phyloP scores from a whole-genome alignment of 768 basidiomycete genomes.

The Xerocomus brunneocitrinus region DNA sequence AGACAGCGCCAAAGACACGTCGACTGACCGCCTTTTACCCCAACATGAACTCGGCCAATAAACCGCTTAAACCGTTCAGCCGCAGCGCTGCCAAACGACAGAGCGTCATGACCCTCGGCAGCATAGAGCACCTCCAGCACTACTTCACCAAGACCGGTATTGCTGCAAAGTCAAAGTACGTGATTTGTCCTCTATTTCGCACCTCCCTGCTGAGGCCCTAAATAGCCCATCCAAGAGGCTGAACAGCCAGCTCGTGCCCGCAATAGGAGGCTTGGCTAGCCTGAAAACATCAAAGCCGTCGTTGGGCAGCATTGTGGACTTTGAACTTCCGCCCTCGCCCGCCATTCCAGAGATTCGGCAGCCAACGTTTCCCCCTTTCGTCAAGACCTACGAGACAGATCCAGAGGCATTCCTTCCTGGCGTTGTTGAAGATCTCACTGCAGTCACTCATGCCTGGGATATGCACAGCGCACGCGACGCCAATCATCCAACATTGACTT shows the following conservation, averaged over 20 bases:
- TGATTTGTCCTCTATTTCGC: neutral
- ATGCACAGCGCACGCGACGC: conserved; percentile 31
- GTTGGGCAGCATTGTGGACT: conserved; percentile 40
- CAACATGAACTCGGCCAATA: conserved; percentile 63
- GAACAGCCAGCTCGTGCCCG: conserved; percentile 65
- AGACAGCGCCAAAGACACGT: conserved; percentile 45
- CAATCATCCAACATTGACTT: conserved; percentile 6
- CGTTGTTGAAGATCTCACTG: conserved; percentile 68
- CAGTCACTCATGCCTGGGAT: conserved; percentile 61
- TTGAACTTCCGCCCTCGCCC: conserved; percentile 72
- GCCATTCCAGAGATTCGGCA: conserved; percentile 42
- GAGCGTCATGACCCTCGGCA: conserved; percentile 91
- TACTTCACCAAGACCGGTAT: conserved; percentile 91
- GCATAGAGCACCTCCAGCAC: conserved; percentile 92
- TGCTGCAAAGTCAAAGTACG: conserved; percentile 66
- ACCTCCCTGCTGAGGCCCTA: conserved; percentile 8
- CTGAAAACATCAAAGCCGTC: conserved; percentile 37
- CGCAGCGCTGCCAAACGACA: conserved; percentile 89
- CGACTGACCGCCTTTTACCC: conserved; percentile 79
- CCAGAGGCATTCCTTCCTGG: conserved; percentile 74
- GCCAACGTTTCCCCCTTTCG: conserved; percentile 47
- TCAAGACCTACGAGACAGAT: conserved; percentile 67
- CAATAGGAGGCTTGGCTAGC: conserved; percentile 59
- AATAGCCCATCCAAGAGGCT: conserved; percentile 45
- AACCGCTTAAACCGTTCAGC: conserved; percentile 80